Percentiles rank a stretch among this genome's conserved stretches.
These are phyloP conservation scores for Penicillium flavigenum DNA, from an alignment of 495 filamentous ascomycete species.

Conservation along the genomic window DNA sequence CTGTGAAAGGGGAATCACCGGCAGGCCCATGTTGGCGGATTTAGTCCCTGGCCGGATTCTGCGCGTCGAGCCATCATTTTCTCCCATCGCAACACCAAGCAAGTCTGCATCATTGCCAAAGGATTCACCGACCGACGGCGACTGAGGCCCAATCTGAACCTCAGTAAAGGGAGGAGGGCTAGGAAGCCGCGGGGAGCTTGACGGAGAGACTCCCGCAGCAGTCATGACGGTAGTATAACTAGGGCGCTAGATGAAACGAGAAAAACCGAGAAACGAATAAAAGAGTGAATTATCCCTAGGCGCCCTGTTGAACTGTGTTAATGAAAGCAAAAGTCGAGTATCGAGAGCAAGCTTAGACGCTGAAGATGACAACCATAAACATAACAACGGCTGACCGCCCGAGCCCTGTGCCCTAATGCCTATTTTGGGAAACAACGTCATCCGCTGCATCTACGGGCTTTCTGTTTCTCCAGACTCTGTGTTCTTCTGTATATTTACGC, in stretches of 20 bases:
- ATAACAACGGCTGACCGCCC: slow-evolving; percentile 30
- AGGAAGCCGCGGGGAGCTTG: slow-evolving; percentile 81
- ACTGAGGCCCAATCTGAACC: slow-evolving; percentile 83
- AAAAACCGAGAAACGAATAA: slow-evolving; percentile 21
- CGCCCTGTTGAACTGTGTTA: slow-evolving; percentile 15
- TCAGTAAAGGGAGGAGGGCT: slow-evolving; percentile 88
- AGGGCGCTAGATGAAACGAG: slow-evolving; percentile 25
- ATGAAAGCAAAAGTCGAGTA: slow-evolving; percentile 19
- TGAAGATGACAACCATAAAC: slow-evolving; percentile 20
- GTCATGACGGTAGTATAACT: slow-evolving; percentile 38
- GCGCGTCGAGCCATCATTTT: slow-evolving; percentile 67
- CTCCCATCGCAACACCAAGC: slow-evolving; percentile 46
- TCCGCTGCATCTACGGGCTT: slow-evolving; percentile 15
- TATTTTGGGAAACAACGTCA: slow-evolving; percentile 40
- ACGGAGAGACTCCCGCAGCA: slow-evolving; percentile 60
- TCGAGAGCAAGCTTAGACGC: slow-evolving; percentile 17
- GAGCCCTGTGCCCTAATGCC: slow-evolving; percentile 46
- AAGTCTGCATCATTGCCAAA: slow-evolving; percentile 40
- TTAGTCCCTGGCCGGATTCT: slow-evolving; percentile 92
- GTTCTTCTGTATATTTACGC: slow-evolving; percentile 1
- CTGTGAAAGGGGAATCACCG: slow-evolving; percentile 78
- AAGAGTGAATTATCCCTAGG: slow-evolving; percentile 26
- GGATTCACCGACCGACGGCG: slow-evolving; percentile 62
- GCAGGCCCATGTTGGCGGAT: slow-evolving; percentile 89
- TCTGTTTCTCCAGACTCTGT: background rate